phyloP scores from a whole-genome alignment of 805 yeast species.

The Wickerhamiella brachini region DNA sequence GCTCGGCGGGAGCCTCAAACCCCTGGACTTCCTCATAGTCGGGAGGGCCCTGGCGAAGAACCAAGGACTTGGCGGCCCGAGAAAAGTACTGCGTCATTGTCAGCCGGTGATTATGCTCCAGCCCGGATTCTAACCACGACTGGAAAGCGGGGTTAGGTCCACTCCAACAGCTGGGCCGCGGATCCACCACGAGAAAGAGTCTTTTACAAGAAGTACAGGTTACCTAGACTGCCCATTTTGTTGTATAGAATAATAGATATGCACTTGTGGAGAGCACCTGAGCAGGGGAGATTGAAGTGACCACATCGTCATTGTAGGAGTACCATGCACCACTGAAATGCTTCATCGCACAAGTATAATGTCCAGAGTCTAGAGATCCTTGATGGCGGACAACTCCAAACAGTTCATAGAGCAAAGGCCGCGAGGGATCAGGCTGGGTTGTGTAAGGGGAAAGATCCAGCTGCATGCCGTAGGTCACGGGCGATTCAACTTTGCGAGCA shows the following conservation, averaged over 20 bases:
- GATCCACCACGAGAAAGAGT: no score
- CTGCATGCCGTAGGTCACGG: constrained; percentile 57
- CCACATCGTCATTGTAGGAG: constrained; percentile 78
- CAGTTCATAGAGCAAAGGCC: constrained; percentile 52
- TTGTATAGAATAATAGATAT: constrained; percentile 45
- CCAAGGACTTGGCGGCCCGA: constrained; percentile 18
- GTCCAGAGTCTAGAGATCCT: constrained; percentile 94
- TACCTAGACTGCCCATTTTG: constrained; percentile 15
- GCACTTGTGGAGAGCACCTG: constrained; percentile 64
- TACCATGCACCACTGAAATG: constrained; percentile 43
- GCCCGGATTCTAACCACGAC: background rate
- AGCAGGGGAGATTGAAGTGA: constrained; percentile 47
- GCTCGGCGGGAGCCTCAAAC: constrained; percentile 25
- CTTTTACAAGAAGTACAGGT: no score
- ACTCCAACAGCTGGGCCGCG: no score
- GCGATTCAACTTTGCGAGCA: constrained; percentile 57
- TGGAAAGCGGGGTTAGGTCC: background rate
- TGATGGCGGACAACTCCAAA: constrained; percentile 80
- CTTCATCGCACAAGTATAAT: constrained; percentile 71
- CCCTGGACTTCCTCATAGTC: constrained; percentile 21
- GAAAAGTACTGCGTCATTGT: constrained; percentile 21
- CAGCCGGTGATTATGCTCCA: background rate
- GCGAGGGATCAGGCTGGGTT: constrained; percentile 2
- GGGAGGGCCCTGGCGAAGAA: constrained; percentile 18
- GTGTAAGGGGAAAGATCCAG: constrained; percentile 56